Evolutionary conservation across 805 yeast genomes (phyloP).

Genomic region (Sugiyamaella marilandica): DNA sequence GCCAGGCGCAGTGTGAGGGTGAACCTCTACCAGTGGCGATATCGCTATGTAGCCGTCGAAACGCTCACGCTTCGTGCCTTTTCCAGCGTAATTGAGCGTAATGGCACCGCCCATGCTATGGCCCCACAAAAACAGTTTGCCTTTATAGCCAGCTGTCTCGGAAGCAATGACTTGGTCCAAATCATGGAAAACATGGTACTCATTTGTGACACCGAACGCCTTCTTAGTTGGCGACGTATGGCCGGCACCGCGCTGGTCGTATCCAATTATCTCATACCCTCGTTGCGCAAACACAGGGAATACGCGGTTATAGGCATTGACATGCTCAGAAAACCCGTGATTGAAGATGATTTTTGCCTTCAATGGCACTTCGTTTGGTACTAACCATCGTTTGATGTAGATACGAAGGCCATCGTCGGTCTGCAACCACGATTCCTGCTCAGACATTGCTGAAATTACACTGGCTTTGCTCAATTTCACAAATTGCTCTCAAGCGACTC

Average conservation of each 20-base stretch:
- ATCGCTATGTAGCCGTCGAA: constrained; percentile 33
- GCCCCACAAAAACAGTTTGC: constrained; percentile 32
- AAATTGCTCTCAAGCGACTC: neutral
- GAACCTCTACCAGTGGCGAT: constrained; percentile 32
- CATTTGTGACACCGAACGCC: constrained; percentile 33
- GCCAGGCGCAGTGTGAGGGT: constrained; percentile 24
- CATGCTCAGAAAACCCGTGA: constrained; percentile 37
- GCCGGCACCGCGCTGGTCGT: constrained; percentile 40
- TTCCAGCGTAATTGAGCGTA: constrained; percentile 33
- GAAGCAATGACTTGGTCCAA: constrained; percentile 29
- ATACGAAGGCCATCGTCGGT: constrained; percentile 15
- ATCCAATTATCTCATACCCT: constrained; percentile 35
- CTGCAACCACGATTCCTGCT: constrained; percentile 3
- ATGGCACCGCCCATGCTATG: constrained; percentile 40
- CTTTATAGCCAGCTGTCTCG: constrained; percentile 17
- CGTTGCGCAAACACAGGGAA: constrained; percentile 27
- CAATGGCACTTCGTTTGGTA: constrained; percentile 18
- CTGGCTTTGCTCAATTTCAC: neutral
- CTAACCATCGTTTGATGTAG: constrained; percentile 16
- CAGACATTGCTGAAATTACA: neutral
- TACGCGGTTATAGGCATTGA: constrained; percentile 29
- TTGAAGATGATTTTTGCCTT: constrained; percentile 31
- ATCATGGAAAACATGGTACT: constrained; percentile 30
- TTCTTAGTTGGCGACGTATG: constrained; percentile 27
- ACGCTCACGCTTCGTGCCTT: constrained; percentile 30